phyloP scores from a whole-genome alignment of 169 alveolate genomes.

The Plasmodium malariae region DNA sequence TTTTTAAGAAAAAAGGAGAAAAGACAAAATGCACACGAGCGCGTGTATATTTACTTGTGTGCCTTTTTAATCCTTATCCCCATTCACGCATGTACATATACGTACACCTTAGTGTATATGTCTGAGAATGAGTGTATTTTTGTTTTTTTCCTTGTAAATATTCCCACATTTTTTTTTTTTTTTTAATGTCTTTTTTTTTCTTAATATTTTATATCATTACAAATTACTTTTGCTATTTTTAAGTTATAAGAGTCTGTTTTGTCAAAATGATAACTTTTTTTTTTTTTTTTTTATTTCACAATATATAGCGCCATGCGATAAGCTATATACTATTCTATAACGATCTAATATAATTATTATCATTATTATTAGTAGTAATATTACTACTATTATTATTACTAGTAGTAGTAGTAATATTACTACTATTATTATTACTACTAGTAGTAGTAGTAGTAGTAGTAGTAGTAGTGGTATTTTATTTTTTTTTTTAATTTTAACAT shows the following conservation, averaged over 20 bases:
- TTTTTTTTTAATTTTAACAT: too few species aligned
- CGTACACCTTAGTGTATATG: neutral
- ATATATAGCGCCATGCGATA: too few species aligned
- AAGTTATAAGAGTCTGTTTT: neutral
- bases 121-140: neutral
- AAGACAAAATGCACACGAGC: neutral
- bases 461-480: too few species aligned
- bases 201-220: neutral
- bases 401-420: too few species aligned
- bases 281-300: too few species aligned
- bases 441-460: too few species aligned
- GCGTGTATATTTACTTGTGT: neutral
- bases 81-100: neutral
- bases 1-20: constrained; percentile 1
- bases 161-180: neutral
- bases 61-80: neutral
- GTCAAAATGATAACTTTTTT: neutral
- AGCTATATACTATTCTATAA: too few species aligned
- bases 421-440: too few species aligned
- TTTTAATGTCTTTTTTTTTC: neutral
- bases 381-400: too few species aligned
- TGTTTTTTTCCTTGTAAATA: neutral
- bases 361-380: too few species aligned
- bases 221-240: neutral
- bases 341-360: too few species aligned